Conservation (phyloP, 1,139 yeast species). For the Magnusiomyces magnusii region DNA sequence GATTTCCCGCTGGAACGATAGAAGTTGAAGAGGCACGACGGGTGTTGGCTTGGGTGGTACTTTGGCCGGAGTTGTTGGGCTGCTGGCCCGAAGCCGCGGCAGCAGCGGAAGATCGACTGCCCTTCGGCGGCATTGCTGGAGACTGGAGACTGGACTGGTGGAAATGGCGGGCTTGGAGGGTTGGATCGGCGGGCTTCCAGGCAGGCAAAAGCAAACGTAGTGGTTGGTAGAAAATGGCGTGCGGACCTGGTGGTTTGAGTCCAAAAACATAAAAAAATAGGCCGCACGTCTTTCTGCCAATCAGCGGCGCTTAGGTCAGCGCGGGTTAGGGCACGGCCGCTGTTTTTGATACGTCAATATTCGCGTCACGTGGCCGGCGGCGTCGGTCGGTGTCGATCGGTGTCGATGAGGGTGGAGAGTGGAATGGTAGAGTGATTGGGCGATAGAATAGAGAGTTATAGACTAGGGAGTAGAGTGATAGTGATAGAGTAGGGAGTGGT, state of each 20-base stretch:
- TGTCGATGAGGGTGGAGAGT: background rate
- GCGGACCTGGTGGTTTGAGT: background rate
- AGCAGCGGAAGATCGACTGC: slow-evolving; percentile 4
- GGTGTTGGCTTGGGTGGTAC: background rate
- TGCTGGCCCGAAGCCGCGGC: background rate
- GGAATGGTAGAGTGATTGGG: background rate
- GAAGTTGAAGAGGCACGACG: background rate
- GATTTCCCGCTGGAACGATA: background rate
- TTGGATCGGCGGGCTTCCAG: too few relatives aligned
- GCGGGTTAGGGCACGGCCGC: background rate
- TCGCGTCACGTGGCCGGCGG: background rate
- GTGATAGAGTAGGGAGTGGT: too few relatives aligned
- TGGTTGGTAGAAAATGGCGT: background rate
- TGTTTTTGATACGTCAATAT: background rate
- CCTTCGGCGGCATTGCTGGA: slow-evolving; percentile 8
- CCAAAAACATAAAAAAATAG: background rate
- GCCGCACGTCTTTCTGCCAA: background rate
- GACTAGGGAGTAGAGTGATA: too few relatives aligned
- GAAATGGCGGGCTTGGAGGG: too few relatives aligned
- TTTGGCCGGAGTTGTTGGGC: background rate
- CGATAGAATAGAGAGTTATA: too few relatives aligned
- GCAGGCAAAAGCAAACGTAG: too few relatives aligned
- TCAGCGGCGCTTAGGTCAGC: background rate
- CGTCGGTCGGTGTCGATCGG: too few relatives aligned
- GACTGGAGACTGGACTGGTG: background rate